Conservation (phyloP, 495 filamentous ascomycete genomes). For the Talaromyces trachyspermus region DNA sequence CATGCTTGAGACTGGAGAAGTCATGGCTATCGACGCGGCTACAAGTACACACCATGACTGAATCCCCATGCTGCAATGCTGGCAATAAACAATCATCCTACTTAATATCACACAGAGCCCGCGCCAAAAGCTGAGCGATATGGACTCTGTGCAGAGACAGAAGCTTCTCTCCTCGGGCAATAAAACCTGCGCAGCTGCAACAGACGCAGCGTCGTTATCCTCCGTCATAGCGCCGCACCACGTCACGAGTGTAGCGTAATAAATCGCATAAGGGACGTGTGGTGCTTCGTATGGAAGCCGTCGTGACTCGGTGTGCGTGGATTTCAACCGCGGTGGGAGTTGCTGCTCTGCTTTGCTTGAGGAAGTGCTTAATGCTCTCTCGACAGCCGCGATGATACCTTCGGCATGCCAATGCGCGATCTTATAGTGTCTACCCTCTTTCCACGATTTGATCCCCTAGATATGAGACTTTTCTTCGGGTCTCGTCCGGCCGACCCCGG, state of each 20-base stretch:
- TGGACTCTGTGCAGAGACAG: background rate
- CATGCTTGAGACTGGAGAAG: background rate
- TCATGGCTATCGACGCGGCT: too few species aligned
- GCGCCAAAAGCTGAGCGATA: background rate
- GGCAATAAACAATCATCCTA: background rate
- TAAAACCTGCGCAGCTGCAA: background rate
- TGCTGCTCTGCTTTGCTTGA: background rate
- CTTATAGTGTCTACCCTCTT: conserved; percentile 1
- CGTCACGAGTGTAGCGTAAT: background rate
- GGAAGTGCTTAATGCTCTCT: background rate
- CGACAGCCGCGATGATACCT: background rate
- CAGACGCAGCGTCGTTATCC: background rate
- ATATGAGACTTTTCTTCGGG: background rate
- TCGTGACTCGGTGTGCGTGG: background rate
- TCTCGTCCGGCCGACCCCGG: background rate
- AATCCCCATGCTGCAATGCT: background rate
- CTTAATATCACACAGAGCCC: background rate
- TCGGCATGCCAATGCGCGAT: background rate
- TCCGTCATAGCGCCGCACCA: conserved; percentile 1
- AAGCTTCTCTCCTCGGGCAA: background rate
- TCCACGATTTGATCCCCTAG: background rate
- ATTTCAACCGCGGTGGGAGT: background rate
- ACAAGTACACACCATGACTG: background rate
- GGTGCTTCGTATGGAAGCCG: background rate
- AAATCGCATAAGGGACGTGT: background rate